Evolutionary conservation across 169 alveolate genomes (phyloP).

Genomic region (Eimeria zaria): DNA sequence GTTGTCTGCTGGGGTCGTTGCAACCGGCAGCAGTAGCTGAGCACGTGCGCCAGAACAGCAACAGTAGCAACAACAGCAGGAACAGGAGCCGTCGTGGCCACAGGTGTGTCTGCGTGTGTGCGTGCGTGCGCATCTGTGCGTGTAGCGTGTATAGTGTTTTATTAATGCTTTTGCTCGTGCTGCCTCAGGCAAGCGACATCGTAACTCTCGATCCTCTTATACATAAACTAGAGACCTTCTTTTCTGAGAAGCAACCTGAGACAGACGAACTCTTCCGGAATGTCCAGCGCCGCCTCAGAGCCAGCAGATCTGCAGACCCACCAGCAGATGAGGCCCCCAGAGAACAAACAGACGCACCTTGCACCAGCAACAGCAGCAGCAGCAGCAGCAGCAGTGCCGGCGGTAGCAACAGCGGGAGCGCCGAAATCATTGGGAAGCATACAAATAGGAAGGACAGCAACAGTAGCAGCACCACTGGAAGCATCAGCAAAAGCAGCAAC

Average conservation of each 20-base stretch:
- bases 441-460: not conserved
- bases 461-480: not conserved
- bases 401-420: not conserved
- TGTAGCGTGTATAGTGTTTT: no score
- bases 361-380: conserved; percentile 54
- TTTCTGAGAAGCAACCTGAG: conserved; percentile 59
- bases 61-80: conserved; percentile 9
- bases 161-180: conserved; percentile 5
- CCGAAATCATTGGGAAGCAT: not conserved
- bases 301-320: conserved; percentile 25
- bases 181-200: conserved; percentile 55
- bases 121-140: no score
- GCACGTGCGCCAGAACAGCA: not conserved
- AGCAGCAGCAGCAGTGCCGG: conserved; percentile 33
- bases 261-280: conserved; percentile 56
- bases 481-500: conserved; percentile 2
- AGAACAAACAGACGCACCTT: not conserved
- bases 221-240: conserved; percentile 18
- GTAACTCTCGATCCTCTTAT: conserved; percentile 51
- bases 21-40: not conserved
- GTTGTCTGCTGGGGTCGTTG: not conserved
- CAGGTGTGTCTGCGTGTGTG: no score
- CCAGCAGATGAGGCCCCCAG: not conserved
- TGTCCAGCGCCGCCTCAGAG: conserved; percentile 54
- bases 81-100: no score